Base-by-base conservation (phyloP, 306 rosid species). In the Cicer pinnatifidum region DNA sequence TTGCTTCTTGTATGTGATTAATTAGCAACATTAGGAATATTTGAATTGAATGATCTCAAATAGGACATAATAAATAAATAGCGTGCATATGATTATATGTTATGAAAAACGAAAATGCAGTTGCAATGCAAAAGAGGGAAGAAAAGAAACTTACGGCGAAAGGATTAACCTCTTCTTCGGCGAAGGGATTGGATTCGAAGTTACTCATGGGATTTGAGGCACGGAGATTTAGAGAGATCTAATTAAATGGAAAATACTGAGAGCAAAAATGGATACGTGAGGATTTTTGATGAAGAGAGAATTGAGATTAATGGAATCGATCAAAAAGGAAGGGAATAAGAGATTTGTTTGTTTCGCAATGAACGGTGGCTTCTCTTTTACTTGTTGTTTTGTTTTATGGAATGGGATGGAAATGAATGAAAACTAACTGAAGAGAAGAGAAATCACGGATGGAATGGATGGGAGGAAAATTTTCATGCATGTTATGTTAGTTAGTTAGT, bases 161-260 rank as follows among this genome's bases (percentile, higher is more conserved):
- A 53, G 97, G 96, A 85, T 89, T 91, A 65, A 91, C 89, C 33
- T 87, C 89, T 0, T 89, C 97, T 0, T 87, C 89, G 0, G 83
- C 92, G 75, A 84, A 91, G 63, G 95, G 92, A 64, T 91, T 91
- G 56, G 89, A 15, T 8, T 89, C 91, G 84, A 70, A 78, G 65
- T 64, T 82, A 82, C 81, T 69, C 95, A 87, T 91, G 71, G 76
- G 46, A 66, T 37, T 60, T 1, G 53, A 78, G 28, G 44, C 8
- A 80, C 35, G 63, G 70, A 65, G 78, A 85, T 84, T 77, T 66
- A 57, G 61, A 61, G 13, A 58, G 10, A 43, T 7, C 1, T 1
- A 4, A 17, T 17, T 0, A 13, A 23, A 61, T 37, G 3, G 8
- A 13, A 7, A n/a, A 11, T 8, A 28, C 5, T 28, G 50, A 20